These are phyloP conservation scores for Eutypa lata DNA, from an alignment of 2,329 filamentous ascomycete genomes.

Conservation along the genomic window DNA sequence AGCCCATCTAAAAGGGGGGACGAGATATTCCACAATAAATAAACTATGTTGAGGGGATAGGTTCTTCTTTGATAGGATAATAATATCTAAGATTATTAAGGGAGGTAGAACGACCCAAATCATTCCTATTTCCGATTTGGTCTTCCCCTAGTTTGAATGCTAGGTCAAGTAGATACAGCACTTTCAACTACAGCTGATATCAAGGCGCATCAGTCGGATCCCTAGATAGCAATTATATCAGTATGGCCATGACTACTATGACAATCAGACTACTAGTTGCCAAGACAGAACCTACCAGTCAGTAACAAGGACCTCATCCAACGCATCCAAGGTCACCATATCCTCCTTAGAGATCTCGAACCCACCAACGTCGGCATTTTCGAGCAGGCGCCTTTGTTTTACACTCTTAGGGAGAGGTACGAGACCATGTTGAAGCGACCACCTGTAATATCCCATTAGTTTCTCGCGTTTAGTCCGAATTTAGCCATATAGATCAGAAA, in stretches of 20 bases:
- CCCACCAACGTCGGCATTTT: constrained; percentile 60
- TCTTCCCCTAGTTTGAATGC: too few relatives aligned
- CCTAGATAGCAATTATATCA: background rate
- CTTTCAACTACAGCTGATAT: too few relatives aligned
- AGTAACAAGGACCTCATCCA: constrained; percentile 73
- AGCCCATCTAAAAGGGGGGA: too few relatives aligned
- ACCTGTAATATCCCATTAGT: constrained; percentile 47
- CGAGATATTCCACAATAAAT: too few relatives aligned
- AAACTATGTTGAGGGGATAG: too few relatives aligned
- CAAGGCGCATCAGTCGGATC: background rate
- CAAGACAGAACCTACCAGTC: constrained; percentile 48
- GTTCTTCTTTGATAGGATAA: too few relatives aligned
- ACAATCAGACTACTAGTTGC: background rate
- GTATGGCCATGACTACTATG: background rate
- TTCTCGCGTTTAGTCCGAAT: too few relatives aligned
- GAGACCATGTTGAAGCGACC: constrained; percentile 73
- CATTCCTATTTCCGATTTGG: too few relatives aligned
- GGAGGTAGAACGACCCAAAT: too few relatives aligned
- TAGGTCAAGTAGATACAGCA: too few relatives aligned
- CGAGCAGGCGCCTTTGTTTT: constrained; percentile 56
- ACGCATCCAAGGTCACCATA: constrained; percentile 57
- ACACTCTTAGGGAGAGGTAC: constrained; percentile 73
- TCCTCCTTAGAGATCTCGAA: constrained; percentile 63
- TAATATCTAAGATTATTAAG: too few relatives aligned
- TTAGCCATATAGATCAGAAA: background rate